Conservation (phyloP, 495 filamentous ascomycete species). For the Penicillium manginii region DNA sequence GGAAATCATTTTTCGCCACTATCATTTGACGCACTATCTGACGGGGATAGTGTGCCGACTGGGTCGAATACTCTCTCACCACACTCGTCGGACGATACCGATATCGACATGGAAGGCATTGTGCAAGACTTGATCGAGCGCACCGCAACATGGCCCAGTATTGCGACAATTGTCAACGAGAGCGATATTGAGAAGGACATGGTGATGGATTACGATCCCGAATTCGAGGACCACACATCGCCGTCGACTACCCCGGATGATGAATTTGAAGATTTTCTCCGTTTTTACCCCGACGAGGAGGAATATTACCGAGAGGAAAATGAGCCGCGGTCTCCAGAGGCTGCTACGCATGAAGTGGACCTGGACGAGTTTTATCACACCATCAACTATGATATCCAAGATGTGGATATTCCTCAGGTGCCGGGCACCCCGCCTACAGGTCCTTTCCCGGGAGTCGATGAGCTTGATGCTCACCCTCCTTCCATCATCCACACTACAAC, state of each 20-base stretch:
- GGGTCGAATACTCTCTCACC: conserved; percentile 19
- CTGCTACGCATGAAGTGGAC: conserved; percentile 30
- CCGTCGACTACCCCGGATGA: conserved; percentile 24
- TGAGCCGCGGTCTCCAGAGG: conserved; percentile 8
- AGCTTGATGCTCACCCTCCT: conserved; percentile 30
- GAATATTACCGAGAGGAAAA: conserved; percentile 25
- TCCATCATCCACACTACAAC: conserved; percentile 41
- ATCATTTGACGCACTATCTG: conserved; percentile 24
- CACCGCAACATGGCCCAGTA: conserved; percentile 17
- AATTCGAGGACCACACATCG: conserved; percentile 18
- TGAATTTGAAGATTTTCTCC: conserved; percentile 39
- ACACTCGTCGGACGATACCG: conserved; percentile 8
- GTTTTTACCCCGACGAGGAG: conserved; percentile 42
- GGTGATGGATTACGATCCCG: conserved; percentile 36
- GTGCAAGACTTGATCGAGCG: conserved; percentile 28
- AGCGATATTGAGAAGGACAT: conserved; percentile 30
- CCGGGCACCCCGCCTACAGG: conserved; percentile 6
- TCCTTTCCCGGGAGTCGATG: conserved; percentile 12
- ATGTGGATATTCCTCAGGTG: conserved; percentile 17
- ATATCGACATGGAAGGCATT: conserved; percentile 25
- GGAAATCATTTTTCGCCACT: conserved; percentile 26
- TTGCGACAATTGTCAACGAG: conserved; percentile 28
- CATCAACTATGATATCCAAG: conserved; percentile 26
- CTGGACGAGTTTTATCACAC: conserved; percentile 41
- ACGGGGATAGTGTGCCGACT: conserved; percentile 27